Conservation (phyloP, 805 yeast genomes). For the Candida sphagnicola region DNA sequence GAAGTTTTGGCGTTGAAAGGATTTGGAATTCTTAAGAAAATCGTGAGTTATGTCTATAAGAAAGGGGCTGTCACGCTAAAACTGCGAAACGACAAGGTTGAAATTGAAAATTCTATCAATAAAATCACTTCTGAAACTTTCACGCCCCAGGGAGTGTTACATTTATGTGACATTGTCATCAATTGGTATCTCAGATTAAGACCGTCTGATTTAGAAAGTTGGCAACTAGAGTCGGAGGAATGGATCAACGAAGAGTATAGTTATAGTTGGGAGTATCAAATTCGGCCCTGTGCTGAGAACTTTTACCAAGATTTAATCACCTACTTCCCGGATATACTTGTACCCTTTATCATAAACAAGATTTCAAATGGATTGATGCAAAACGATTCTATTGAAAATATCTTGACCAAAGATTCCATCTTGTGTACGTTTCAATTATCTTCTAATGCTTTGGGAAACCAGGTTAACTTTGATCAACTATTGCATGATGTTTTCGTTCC, state of each 20-base stretch:
- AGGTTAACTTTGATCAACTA: conserved; percentile 65
- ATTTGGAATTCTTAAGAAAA: conserved; percentile 58
- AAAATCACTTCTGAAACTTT: conserved; percentile 53
- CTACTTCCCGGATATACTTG: conserved; percentile 53
- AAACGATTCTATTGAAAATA: conserved; percentile 37
- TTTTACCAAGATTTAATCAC: conserved; percentile 72
- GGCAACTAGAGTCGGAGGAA: conserved; percentile 88
- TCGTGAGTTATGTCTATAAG: conserved; percentile 58
- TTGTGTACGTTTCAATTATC: conserved; percentile 81
- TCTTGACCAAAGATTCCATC: conserved; percentile 72
- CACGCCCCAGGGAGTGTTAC: conserved; percentile 50
- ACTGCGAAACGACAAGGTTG: conserved; percentile 61
- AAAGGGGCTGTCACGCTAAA: conserved; percentile 65
- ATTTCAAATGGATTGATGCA: conserved; percentile 42
- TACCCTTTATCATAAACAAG: conserved; percentile 55
- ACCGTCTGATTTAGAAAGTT: conserved; percentile 73
- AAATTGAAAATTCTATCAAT: conserved; percentile 54
- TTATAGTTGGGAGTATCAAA: conserved; percentile 76
- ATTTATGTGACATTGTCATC: conserved; percentile 64
- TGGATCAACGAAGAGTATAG: conserved; percentile 82
- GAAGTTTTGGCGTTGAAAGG: conserved; percentile 66
- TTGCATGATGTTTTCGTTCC: conserved; percentile 65
- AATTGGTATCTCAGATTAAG: conserved; percentile 69
- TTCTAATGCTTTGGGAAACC: conserved; percentile 58
- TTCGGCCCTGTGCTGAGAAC: conserved; percentile 83